These are phyloP conservation scores for Trichosanthes truncata DNA, from an alignment of 306 rosid species.

Conservation along the genomic window DNA sequence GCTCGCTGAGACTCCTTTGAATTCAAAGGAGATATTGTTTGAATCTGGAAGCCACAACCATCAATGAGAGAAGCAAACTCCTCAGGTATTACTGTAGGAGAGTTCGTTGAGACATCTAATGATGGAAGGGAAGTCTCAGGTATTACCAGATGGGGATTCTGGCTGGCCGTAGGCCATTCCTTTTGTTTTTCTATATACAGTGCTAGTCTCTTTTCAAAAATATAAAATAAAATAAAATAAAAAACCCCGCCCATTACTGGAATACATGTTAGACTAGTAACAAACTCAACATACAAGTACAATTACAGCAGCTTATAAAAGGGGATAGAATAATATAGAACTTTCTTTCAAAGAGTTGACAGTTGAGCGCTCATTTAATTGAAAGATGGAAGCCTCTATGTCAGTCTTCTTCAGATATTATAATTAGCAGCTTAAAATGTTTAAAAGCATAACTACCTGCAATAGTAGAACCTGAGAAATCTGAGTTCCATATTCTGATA, in stretches of 20 bases:
- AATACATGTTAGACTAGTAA: not conserved
- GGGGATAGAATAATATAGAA: not conserved
- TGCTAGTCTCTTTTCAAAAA: too few relatives aligned
- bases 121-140: too few relatives aligned
- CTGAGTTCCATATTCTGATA: constrained; percentile 56
- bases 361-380: not conserved
- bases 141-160: too few relatives aligned
- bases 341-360: not conserved
- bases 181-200: not conserved
- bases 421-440: not conserved
- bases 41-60: too few relatives aligned
- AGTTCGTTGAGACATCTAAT: too few relatives aligned
- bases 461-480: constrained; percentile 55
- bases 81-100: too few relatives aligned
- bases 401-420: not conserved
- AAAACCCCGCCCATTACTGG: not conserved
- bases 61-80: too few relatives aligned
- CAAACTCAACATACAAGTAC: not conserved
- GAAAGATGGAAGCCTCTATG: not conserved
- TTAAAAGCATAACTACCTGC: constrained; percentile 44
- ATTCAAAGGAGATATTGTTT: too few relatives aligned
- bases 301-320: not conserved
- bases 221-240: too few relatives aligned
- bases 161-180: not conserved
- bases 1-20: too few relatives aligned